Base-by-base conservation (phyloP, 306 rosid species). In the Alnus rubra region DNA sequence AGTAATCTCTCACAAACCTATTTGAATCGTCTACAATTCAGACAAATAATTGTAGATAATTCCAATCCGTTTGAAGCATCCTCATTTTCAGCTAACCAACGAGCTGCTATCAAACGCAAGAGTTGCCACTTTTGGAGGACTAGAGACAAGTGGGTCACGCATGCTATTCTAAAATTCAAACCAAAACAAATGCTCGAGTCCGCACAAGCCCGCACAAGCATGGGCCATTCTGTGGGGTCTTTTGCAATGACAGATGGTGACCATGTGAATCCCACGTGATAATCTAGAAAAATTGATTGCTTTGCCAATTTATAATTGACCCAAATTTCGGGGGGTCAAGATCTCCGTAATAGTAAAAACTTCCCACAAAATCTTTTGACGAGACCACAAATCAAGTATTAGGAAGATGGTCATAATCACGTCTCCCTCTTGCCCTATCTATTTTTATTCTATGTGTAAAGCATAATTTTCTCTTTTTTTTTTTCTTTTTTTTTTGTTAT, bases 51-150 rank as follows among this genome's bases (percentile, higher is more conserved):
- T 23, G 28, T 23, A 23, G 28, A 23, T 0, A 23, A 23, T 23
- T 23, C 28, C 28, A 0, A 23, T 23, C 28, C 74, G 81, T 10
- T 60, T 5, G 74, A 56, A 78, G 88, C 83, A 91, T 94, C 93
- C 82, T 85, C 84, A 83, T 79, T 79, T 84, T 87, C 75, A 87
- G 97, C 89, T 81, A 92, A 37, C 84, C 69, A 62, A 86, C 82
- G 49, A 80, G 83, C 58, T 50, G 76, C 84, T 73, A 85, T 16
- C 35, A 54, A 78, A 79, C 89, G 78, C 33, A 60, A 30, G 81
- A 78, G 55, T 89, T 80, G 64, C 88, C 74, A 52, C 78, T 31
- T 80, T 80, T 81, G 80, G 78, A 77, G 81, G 80, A 69, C 39
- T 75, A 82, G 30, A 85, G 79, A 71, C 78, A 50, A 51, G 72